phyloP scores from a whole-genome alignment of 2,329 filamentous ascomycete genomes.

The Calonectria henricotiae region DNA sequence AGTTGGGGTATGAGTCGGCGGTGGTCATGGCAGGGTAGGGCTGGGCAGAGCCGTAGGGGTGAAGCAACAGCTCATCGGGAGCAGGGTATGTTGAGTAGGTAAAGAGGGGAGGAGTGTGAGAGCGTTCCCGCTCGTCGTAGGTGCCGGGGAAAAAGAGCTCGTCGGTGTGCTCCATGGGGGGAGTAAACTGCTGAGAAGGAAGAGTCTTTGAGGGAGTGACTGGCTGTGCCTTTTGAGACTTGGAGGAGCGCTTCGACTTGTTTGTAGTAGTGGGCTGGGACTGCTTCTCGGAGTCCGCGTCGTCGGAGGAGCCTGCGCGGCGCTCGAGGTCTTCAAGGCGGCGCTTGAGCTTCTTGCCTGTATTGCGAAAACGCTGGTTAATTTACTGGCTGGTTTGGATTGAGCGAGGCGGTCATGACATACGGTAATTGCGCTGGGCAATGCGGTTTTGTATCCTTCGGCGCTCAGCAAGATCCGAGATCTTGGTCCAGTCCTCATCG shows the following conservation, averaged over 20 bases:
- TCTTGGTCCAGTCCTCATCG: constrained; percentile 99
- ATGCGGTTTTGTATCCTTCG: constrained; percentile 97
- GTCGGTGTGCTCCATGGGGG: constrained; percentile 74
- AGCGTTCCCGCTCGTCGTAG: constrained; percentile 79
- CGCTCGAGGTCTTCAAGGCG: constrained; percentile 89
- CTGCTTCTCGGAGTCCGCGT: constrained; percentile 61
- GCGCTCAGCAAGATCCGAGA: constrained; percentile 95
- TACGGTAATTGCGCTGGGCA: constrained; percentile 97
- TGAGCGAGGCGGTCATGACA: constrained; percentile 56
- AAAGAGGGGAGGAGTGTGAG: constrained; percentile 81
- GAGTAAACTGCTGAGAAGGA: constrained; percentile 72
- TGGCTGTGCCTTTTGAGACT: constrained; percentile 54
- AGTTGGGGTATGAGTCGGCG: constrained; percentile 70
- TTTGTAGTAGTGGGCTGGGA: constrained; percentile 46
- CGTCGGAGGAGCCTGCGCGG: constrained; percentile 74
- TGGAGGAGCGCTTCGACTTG: constrained; percentile 56
- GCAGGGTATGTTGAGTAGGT: constrained; percentile 78
- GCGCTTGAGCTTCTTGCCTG: constrained; percentile 94
- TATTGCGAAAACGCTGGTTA: constrained; percentile 38
- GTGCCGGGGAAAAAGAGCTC: constrained; percentile 76
- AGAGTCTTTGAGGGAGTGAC: constrained; percentile 58
- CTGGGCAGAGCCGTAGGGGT: constrained; percentile 71
- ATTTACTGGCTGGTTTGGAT: constrained; percentile 28
- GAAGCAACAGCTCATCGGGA: constrained; percentile 76
- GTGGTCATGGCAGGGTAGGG: constrained; percentile 69